Evolutionary conservation across 2,329 filamentous ascomycete genomes (phyloP), one percentile per base, ranked within the genome.

Genomic region (Penicillium sp.): DNA sequence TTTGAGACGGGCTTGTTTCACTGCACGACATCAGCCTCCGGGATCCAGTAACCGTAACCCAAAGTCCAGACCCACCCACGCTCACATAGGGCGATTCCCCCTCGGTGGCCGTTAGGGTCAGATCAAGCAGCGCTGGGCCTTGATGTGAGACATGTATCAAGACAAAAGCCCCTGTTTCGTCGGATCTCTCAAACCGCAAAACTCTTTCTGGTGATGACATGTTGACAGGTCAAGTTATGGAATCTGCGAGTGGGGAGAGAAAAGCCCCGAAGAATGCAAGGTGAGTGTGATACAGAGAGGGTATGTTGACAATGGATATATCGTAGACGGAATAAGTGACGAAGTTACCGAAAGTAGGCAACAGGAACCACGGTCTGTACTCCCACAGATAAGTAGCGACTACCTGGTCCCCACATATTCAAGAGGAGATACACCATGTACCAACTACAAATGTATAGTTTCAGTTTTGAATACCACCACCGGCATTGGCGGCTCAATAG

Each of bases 61-160:
- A 13, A 36, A 36, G 11, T 10, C 22, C 38, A 18, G 16, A 55
- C 67, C 46, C 66, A 83, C 81, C 68, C 53, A 73, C 74, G 7
- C 72, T 71, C 21, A 76, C 72, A 67, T 81, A 87, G 11, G 83
- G 78, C 50, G 71, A 73, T 57, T 83, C 79, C 44, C 81, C 81
- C 66, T 87, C 83, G 24, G 83, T 86, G 22, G 80, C 84, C 10
- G 80, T 72, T 27, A 87, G 72, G 50, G 77, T 77, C 36, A 86
- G 65, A 62, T 86, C 81, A 9, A 86, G 71, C 3, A 70, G 58
- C 56, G 69, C 55, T 50, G 67, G 59, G n/a, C 70, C 67, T 11
- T 65, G 57, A 18, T 57, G 71, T 45, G 71, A 67, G 53, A 83
- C 76, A 59, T 82, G 75, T 31, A 85, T 64, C 14, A 87, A 73